Evolutionary conservation across 2,329 filamentous ascomycete species (phyloP).

Genomic region (Verticillium nonalfalfae): DNA sequence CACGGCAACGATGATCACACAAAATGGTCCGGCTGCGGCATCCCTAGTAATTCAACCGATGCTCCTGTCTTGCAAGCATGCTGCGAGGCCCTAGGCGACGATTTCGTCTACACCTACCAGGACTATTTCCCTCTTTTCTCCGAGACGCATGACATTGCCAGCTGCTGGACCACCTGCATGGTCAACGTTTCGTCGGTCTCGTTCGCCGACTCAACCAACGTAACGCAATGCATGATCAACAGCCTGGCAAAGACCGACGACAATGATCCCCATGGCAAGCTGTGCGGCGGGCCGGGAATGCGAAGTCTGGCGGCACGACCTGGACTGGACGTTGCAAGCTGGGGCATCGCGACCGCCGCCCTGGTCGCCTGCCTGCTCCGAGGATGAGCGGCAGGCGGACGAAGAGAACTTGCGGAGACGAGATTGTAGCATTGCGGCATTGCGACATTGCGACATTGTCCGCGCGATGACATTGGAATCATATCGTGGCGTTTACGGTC

Average conservation of each 20-base stretch:
- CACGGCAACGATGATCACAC: background rate
- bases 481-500: background rate
- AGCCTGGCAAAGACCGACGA: background rate
- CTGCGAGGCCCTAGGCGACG: constrained; percentile 1
- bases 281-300: constrained; percentile 1
- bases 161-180: constrained; percentile 1
- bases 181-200: background rate
- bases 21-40: background rate
- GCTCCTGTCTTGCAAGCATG: background rate
- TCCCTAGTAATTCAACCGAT: background rate
- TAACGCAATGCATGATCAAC: constrained; percentile 1
- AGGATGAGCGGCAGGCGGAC: background rate
- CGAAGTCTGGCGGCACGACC: background rate
- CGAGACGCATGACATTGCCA: background rate
- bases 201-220: constrained; percentile 2
- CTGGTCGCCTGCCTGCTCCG: background rate
- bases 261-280: background rate
- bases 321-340: background rate
- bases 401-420: background rate
- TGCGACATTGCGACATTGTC: too few relatives aligned
- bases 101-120: background rate
- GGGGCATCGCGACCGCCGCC: background rate
- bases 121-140: background rate
- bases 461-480: too few relatives aligned
- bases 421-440: too few relatives aligned